These are phyloP conservation scores for Schizopora paradoxa DNA, from an alignment of 1,284 basidiomycete genomes.

Conservation along the genomic window DNA sequence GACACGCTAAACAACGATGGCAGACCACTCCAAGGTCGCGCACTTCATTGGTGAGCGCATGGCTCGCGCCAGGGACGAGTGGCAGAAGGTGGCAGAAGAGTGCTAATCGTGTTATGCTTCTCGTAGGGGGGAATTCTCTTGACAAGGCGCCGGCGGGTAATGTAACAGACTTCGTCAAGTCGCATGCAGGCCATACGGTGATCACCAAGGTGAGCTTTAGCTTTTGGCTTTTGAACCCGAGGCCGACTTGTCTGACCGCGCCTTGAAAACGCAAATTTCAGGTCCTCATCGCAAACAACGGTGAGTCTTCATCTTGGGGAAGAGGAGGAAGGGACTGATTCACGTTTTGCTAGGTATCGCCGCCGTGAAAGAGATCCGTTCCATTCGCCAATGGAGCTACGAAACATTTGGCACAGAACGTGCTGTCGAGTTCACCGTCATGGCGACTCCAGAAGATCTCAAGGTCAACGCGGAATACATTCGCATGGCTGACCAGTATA, in stretches of 20 bases:
- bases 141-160: conserved; percentile 76
- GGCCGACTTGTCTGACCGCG: conserved; percentile 2
- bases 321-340: conserved; percentile 12
- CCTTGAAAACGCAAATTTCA: conserved; percentile 27
- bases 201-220: conserved; percentile 82
- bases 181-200: conserved; percentile 93
- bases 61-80: conserved; percentile 11
- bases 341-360: conserved; percentile 72
- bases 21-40: conserved; percentile 75
- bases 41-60: conserved; percentile 74
- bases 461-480: conserved; percentile 99
- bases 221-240: conserved; percentile 2
- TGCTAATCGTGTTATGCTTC: conserved; percentile 39
- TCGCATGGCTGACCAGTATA: conserved; percentile 98
- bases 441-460: conserved; percentile 99
- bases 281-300: conserved; percentile 97
- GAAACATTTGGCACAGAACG: conserved; percentile 97
- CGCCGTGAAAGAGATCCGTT: conserved; percentile 98
- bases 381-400: conserved; percentile 99
- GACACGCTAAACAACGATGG: too few relatives aligned
- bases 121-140: conserved; percentile 89
- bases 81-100: conserved; percentile 20
- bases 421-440: conserved; percentile 97
- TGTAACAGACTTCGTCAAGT: conserved; percentile 89
- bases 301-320: conserved; percentile 36